These are phyloP conservation scores for Podila clonocystis DNA, from an alignment of 192 early-diverging fungal genomes.

Conservation along the genomic window DNA sequence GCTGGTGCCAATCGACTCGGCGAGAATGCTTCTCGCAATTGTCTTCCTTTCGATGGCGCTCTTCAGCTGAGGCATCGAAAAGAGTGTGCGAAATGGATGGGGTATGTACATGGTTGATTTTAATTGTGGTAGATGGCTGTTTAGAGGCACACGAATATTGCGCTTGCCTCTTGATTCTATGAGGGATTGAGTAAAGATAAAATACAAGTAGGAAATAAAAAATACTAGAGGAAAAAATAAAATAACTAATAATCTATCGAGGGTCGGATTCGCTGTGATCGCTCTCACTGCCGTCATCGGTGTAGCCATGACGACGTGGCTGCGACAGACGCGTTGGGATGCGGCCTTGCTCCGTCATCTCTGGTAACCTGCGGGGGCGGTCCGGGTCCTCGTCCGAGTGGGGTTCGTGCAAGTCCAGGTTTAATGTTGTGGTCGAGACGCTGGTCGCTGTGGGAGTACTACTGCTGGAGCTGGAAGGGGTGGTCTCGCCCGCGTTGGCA, in stretches of 20 bases:
- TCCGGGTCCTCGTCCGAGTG: slow-evolving; percentile 26
- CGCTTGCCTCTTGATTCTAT: no score
- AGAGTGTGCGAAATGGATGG: no score
- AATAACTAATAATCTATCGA: not conserved
- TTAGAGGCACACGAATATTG: no score
- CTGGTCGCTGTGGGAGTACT: not conserved
- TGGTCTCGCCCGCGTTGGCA: slow-evolving; percentile 1
- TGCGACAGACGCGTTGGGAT: not conserved
- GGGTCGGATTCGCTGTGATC: not conserved
- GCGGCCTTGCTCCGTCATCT: slow-evolving; percentile 23
- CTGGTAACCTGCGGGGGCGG: slow-evolving; percentile 32
- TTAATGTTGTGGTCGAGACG: slow-evolving; percentile 27
- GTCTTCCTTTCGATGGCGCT: no score
- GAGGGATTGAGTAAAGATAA: no score
- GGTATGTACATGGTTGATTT: no score
- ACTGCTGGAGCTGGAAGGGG: slow-evolving; percentile 7
- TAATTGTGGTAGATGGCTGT: no score
- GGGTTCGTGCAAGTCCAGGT: slow-evolving; percentile 36
- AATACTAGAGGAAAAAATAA: not conserved
- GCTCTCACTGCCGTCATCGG: slow-evolving; percentile 18
- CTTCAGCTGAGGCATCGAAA: no score
- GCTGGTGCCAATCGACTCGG: no score
- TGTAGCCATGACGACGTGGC: slow-evolving; percentile 6
- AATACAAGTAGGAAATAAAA: not conserved
- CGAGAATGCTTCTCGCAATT: no score